These are phyloP conservation scores for Penicillium coffeae DNA, from an alignment of 495 filamentous ascomycete genomes.

Conservation along the genomic window DNA sequence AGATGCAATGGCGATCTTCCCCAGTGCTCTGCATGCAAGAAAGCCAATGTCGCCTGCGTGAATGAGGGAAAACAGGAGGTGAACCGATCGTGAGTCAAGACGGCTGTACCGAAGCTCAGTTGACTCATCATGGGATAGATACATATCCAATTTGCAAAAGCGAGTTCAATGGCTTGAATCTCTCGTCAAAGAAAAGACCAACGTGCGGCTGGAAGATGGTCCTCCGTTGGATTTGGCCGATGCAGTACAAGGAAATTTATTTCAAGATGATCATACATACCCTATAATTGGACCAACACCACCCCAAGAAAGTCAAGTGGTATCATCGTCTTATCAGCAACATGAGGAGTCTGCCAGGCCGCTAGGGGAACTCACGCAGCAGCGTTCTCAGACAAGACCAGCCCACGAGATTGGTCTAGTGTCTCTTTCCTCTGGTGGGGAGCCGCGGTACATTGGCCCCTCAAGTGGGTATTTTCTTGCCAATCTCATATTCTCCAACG, in stretches of 20 bases:
- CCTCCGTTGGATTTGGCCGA: constrained; percentile 9
- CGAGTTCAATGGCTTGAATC: constrained; percentile 43
- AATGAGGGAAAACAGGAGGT: constrained; percentile 43
- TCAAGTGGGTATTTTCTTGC: constrained; percentile 42
- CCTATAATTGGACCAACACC: not conserved
- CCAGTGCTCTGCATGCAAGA: constrained; percentile 36
- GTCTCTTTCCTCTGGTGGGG: constrained; percentile 31
- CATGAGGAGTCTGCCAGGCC: constrained; percentile 4
- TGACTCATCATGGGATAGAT: too few species aligned
- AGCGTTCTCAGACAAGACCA: constrained; percentile 19
- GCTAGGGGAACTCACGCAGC: not conserved
- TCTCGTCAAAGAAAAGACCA: constrained; percentile 28
- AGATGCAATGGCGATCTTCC: constrained; percentile 20
- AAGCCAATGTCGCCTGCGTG: constrained; percentile 34
- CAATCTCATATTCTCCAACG: constrained; percentile 36
- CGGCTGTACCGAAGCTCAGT: too few species aligned
- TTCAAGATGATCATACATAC: not conserved
- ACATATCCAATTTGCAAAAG: constrained; percentile 37
- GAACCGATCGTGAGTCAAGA: constrained; percentile 32
- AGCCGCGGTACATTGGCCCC: constrained; percentile 37
- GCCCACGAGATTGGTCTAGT: constrained; percentile 40
- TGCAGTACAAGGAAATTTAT: not conserved
- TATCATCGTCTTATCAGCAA: too few species aligned
- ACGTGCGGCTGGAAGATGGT: constrained; percentile 26
- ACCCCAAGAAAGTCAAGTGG: too few species aligned